Base-by-base conservation (phyloP, 2,329 filamentous ascomycete species). In the Microascus cirrosus region DNA sequence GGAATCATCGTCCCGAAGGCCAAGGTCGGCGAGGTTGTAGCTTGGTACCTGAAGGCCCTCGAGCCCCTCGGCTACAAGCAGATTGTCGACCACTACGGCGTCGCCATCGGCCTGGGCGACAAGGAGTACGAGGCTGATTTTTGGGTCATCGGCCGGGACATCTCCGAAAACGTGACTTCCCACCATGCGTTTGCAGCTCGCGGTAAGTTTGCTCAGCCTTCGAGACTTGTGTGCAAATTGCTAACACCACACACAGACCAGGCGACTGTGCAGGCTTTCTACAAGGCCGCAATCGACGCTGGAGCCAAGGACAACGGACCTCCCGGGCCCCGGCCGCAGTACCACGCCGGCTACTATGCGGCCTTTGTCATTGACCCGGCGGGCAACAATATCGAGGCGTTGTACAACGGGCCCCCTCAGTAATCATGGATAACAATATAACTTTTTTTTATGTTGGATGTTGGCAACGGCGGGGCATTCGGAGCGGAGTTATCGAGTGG, bases 331-430 rank as follows among this genome's bases (percentile, higher is more conserved):
- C 66, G 77, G 50, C 59, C 70, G 3, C 65, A 76, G 15, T 80
- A 79, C 62, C 69, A 70, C 52, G 63, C 71, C 15, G 68, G 69
- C 6, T 81, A 81, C 64, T 82, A 80, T 56, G 78, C 65, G 1
- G 76, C 77, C 0, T 82, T 77, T 66, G 69, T 80, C 6, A 64
- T 72, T 48, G 78, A 81, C 62, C 76, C 77, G 1, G 66, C 70
- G 3, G 78, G 78, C 0, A 81, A 81, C 62, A 81, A 81, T 61
- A 72, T 80, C 52, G 79, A 81, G 66, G 71, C 71, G 56, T 69
- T 77, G 12, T 70, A 67, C 32, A 48, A 53, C 12, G 18, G 13
- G 20, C 55, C 55, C 5, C 45, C n/a, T 8, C n/a, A n/a, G 20
- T n/a, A 50, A 20, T 22, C 12, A 3, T 13, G 32, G 36, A 45